Evolutionary conservation across 441 rosid genomes (phyloP), one percentile per base, ranked within the genome.

Genomic region (Rhodomyrtus psidioides): DNA sequence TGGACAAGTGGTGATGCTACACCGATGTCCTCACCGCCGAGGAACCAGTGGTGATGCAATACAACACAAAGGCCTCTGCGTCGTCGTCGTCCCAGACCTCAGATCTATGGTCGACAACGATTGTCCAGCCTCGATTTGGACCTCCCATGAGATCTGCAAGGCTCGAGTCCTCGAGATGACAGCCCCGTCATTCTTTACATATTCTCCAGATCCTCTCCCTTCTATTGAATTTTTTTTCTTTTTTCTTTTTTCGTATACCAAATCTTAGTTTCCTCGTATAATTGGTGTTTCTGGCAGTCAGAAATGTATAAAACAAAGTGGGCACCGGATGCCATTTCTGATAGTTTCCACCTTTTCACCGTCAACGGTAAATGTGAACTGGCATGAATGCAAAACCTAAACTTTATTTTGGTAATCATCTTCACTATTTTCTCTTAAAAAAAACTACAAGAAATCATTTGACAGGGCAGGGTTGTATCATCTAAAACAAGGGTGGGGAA

Each of bases 401-500:
- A 13, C 9, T 59, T n/a, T 17, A n/a, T 27, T n/a, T n/a, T n/a
- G n/a, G n/a, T n/a, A n/a, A n/a, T n/a, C n/a, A n/a, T n/a, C n/a
- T n/a, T n/a, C n/a, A n/a, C n/a, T n/a, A n/a, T n/a, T n/a, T n/a
- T 27, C 15, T 57, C 5, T 21, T 0, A 26, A 46, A 46, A 46
- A 10, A 46, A 13, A 46, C 16, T 12, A 26, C 26, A 12, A 26
- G 7, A 57, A 58, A 58, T 58, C 1, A 58, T 58, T 58, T 12
- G 8, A 58, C 30, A 0, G 0, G 0, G 62, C 30, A 2, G 13
- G 0, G 16, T 58, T n/a, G 30, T 0, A n/a, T 58, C 30, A 7
- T 15, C 17, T 58, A 58, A 26, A 26, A 49, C 13, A 10, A 13
- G 13, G 2, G 2, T 9, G 10, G 10, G 9, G 1, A 46, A 12